Conservation (phyloP, 2,329 filamentous ascomycete genomes). For the Monosporascus ibericus region DNA sequence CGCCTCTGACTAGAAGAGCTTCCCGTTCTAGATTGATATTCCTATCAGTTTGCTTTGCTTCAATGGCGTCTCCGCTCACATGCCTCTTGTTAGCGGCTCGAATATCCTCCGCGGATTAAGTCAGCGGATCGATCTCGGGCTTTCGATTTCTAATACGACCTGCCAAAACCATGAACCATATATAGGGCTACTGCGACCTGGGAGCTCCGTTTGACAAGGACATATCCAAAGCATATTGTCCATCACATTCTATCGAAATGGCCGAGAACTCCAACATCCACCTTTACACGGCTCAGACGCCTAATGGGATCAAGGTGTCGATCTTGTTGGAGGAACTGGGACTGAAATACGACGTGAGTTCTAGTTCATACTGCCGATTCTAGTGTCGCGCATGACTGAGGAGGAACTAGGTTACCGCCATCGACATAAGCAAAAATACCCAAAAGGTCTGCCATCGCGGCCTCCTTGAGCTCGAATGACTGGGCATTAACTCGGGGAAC, state of each 20-base stretch:
- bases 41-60: too few relatives aligned
- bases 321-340: constrained; percentile 64
- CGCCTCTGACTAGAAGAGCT: too few relatives aligned
- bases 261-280: constrained; percentile 55
- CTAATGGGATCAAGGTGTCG: constrained; percentile 71
- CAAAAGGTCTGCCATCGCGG: constrained; percentile 53
- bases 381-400: not conserved
- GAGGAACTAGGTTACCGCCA: constrained; percentile 41
- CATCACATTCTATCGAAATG: constrained; percentile 21
- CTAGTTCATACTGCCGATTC: not conserved
- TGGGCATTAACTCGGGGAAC: not conserved
- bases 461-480: constrained; percentile 2
- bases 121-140: too few relatives aligned
- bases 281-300: constrained; percentile 76
- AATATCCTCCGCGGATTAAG: too few relatives aligned
- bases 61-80: too few relatives aligned
- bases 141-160: too few relatives aligned
- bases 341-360: constrained; percentile 65
- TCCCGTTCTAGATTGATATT: too few relatives aligned
- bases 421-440: constrained; percentile 68
- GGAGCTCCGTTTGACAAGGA: too few relatives aligned
- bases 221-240: too few relatives aligned
- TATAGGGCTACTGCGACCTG: too few relatives aligned
- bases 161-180: too few relatives aligned
- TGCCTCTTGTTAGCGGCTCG: too few relatives aligned